Conservation (phyloP, 441 rosid species). For the Pelargonium myrrhifolium region DNA sequence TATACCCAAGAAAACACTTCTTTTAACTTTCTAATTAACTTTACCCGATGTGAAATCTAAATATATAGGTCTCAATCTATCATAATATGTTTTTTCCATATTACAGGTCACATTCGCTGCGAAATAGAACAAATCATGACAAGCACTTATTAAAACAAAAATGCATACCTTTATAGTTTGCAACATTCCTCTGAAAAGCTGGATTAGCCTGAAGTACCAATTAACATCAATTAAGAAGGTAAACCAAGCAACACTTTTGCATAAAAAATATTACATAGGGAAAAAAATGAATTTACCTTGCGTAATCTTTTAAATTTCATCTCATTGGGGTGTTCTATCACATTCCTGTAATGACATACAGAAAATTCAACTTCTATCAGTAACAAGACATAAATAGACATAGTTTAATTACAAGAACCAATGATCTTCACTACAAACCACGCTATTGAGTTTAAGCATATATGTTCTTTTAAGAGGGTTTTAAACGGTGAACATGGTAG, state of each 20-base stretch:
- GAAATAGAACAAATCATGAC: background rate
- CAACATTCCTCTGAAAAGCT: conserved; percentile 51
- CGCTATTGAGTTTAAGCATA: background rate
- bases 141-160: conserved; percentile 6
- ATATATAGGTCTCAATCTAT: background rate
- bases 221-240: conserved; percentile 9
- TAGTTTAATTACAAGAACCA: background rate
- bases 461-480: conserved; percentile 2
- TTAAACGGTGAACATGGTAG: background rate
- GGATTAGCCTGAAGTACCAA: conserved; percentile 66
- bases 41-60: background rate
- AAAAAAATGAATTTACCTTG: conserved; percentile 40
- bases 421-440: background rate
- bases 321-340: conserved; percentile 71
- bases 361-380: conserved; percentile 11
- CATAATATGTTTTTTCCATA: background rate
- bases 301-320: conserved; percentile 66
- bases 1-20: background rate
- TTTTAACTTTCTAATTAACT: background rate
- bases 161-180: conserved; percentile 48
- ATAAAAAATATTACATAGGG: background rate
- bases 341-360: conserved; percentile 43
- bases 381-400: background rate
- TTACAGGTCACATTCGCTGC: background rate
- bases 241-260: conserved; percentile 11